Percentiles rank a stretch among this genome's conserved stretches.
Evolutionary conservation across 257 asterid species (phyloP).

Genomic region (Przewalskia tangutica): DNA sequence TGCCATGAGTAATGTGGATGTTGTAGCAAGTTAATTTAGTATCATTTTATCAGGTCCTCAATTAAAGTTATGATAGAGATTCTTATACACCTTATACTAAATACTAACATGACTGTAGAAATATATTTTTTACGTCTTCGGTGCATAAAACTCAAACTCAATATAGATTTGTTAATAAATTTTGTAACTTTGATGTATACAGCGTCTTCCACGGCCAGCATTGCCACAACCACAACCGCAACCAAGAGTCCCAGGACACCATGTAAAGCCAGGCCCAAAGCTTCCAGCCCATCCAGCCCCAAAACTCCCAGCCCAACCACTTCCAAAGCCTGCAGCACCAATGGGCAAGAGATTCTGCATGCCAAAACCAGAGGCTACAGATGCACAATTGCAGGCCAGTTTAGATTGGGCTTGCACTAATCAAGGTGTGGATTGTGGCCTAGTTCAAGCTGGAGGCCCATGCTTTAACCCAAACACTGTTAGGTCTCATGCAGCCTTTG

Average conservation of each 20-base stretch:
- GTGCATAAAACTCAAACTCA: background rate
- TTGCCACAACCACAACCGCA: background rate
- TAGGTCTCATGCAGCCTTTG: conserved; percentile 49
- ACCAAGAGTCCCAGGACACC: background rate
- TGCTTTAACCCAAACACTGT: conserved; percentile 50
- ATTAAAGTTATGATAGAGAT: too few species aligned
- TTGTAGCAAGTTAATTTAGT: too few species aligned
- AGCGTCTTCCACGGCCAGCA: conserved; percentile 1
- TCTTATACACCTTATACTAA: too few species aligned
- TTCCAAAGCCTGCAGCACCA: conserved; percentile 11
- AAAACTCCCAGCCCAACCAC: background rate
- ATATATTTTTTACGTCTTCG: background rate
- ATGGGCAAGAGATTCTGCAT: conserved; percentile 57
- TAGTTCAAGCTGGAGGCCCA: conserved; percentile 49
- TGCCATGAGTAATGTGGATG: too few species aligned
- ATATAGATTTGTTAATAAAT: background rate
- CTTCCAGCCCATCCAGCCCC: background rate
- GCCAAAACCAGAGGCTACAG: conserved; percentile 36
- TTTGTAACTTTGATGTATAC: background rate
- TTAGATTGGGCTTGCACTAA: conserved; percentile 59
- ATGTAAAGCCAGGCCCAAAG: background rate
- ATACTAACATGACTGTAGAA: too few species aligned
- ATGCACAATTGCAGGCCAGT: conserved; percentile 38
- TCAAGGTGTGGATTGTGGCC: conserved; percentile 35
- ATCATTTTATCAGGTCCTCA: too few species aligned